Conservation (phyloP, 805 yeast species). For the Cyberlindnera petersonii region DNA sequence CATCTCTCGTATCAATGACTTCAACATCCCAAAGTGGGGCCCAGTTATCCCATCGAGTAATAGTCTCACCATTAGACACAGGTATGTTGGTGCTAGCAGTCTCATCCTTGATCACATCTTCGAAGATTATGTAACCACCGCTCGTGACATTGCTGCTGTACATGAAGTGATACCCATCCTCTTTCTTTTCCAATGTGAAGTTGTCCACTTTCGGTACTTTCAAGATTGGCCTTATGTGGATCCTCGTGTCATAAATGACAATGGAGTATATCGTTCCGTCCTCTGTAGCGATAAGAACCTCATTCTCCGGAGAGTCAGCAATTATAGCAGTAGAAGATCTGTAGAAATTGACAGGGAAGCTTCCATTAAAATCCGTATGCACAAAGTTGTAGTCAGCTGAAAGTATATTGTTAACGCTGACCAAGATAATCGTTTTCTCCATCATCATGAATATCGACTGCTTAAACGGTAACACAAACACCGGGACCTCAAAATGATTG, state of each 20-base stretch:
- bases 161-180: conserved; percentile 18
- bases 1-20: conserved; percentile 27
- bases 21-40: conserved; percentile 42
- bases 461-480: conserved; percentile 38
- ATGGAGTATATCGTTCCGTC: conserved; percentile 24
- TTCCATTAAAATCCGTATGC: conserved; percentile 18
- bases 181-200: conserved; percentile 20
- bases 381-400: conserved; percentile 43
- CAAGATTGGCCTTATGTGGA: conserved; percentile 30
- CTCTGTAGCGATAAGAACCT: conserved; percentile 25
- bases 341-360: conserved; percentile 40
- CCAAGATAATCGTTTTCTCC: conserved; percentile 32
- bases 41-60: conserved; percentile 41
- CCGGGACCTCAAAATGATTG: conserved; percentile 39
- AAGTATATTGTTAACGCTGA: conserved; percentile 41
- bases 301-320: conserved; percentile 13
- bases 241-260: conserved; percentile 22
- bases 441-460: conserved; percentile 38
- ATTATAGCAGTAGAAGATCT: conserved; percentile 27
- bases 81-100: conserved; percentile 10
- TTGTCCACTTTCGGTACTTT: conserved; percentile 35
- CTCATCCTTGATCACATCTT: conserved; percentile 23
- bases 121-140: conserved; percentile 34
- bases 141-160: conserved; percentile 41
- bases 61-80: conserved; percentile 1